Evolutionary conservation across 345 rosid species (phyloP), one percentile per base, ranked within the genome.

Genomic region (Draba incana): DNA sequence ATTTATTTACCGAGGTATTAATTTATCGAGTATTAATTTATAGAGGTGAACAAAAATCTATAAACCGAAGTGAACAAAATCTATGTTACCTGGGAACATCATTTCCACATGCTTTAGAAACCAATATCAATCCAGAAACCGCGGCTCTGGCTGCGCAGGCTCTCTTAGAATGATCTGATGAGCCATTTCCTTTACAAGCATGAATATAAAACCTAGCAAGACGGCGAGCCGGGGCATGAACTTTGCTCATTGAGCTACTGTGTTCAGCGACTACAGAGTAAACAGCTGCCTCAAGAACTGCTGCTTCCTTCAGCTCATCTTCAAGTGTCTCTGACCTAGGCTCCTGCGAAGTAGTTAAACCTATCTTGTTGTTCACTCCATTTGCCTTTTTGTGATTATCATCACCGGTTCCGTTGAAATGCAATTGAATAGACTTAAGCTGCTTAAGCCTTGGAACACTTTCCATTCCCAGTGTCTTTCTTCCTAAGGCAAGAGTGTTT

Each of bases 301-400:
- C 98, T 68, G 97, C 84, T 84, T 90, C 98, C 79, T 84, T 84
- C 54, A 93, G 56, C 76, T 93, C 97, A 78, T 93, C 98, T 80
- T 88, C 83, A 28, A 90, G 85, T 76, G 75, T 80, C 72, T 85
- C 88, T 39, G 84, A 75, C 76, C 63, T 83, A 49, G 83, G 61
- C 42, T 83, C 86, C 68, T 83, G 70, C 31, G 73, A 20, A 16
- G 71, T 81, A 16, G 71, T 81, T 57, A 74, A 58, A 27, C 44
- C 47, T 68, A 64, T 1, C 61, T 64, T 75, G 57, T 64, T 69
- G 38, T 10, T 54, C 25, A 49, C 66, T 49, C 37, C 75, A 56
- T 30, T 64, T 10, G 28, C 64, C 47, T 62, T 72, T 30, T 69
- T 71, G 33, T 60, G 80, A 71, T 31, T 57, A 48, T 66, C 83